Evolutionary conservation across 805 yeast genomes (phyloP), one percentile per base, ranked within the genome.

Genomic region (Hanseniaspora guilliermondii): DNA sequence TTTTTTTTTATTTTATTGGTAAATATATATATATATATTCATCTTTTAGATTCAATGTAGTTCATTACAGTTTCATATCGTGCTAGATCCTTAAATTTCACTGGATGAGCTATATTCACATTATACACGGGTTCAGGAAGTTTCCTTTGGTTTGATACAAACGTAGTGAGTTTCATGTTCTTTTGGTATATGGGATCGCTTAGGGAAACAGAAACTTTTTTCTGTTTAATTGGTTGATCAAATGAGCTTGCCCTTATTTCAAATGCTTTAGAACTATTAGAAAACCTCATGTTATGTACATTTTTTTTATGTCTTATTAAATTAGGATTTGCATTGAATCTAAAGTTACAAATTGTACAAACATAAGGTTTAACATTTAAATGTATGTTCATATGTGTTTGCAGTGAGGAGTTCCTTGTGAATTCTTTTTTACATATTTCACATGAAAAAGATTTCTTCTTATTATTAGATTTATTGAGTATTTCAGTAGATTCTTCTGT

Each of bases 311-410:
- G 53, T 27, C 53, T 38, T 27, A 48, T 48, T 19, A 48, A n/a
- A 32, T 48, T 48, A 2, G 53, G 46, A 21, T 48, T 48, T 6
- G 53, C 53, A 39, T 48, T 48, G 32, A 48, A 48, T 30, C 38
- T 30, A 17, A 48, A 39, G 5, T 39, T 22, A 32, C 53, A 48
- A 9, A 48, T 39, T 8, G 45, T 30, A 27, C 53, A 48, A n/a
- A 27, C 38, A 30, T 30, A 48, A 9, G 53, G 53, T 27, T 48
- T 48, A 2, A 32, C 30, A 27, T 48, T 48, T 4, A 48, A 16
- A 19, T 48, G 53, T 14, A 48, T 48, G 46, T 48, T 48, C 53
- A 48, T 48, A 22, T 48, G 53, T 27, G 53, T 48, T 21, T 39
- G 45, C 3, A 48, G 32, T 12, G 53, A 48, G 3, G 53, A 48